Percentiles rank a stretch among this genome's conserved stretches.
Conservation (phyloP, 768 basidiomycete species). For the Boletus rufocinnamomeus region DNA sequence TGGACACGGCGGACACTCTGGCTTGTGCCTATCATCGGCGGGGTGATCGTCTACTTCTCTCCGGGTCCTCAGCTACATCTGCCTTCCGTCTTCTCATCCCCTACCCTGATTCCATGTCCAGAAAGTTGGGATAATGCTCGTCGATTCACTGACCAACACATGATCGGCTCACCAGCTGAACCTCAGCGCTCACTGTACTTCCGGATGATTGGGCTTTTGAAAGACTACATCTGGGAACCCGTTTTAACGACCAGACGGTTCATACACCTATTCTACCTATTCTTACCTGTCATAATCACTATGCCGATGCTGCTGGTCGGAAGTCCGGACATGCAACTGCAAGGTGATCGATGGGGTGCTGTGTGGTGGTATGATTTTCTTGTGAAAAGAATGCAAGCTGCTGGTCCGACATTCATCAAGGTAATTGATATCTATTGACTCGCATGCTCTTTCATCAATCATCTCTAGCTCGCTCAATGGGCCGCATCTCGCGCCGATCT, state of each 20-base stretch:
- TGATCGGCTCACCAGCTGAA: constrained; percentile 73
- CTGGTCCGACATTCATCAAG: constrained; percentile 98
- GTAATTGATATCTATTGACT: constrained; percentile 40
- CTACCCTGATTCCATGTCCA: constrained; percentile 48
- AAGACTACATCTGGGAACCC: constrained; percentile 76
- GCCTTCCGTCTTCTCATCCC: constrained; percentile 52
- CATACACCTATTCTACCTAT: constrained; percentile 77
- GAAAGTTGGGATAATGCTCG: constrained; percentile 14
- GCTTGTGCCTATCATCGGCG: constrained; percentile 59
- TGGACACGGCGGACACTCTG: constrained; percentile 41
- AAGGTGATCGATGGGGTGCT: constrained; percentile 87
- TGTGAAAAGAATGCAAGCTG: constrained; percentile 86
- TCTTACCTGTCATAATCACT: constrained; percentile 82
- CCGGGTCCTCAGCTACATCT: constrained; percentile 44
- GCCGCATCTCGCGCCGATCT: constrained; percentile 94
- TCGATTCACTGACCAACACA: constrained; percentile 29
- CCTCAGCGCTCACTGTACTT: constrained; percentile 47
- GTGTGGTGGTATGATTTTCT: constrained; percentile 97
- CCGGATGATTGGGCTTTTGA: constrained; percentile 50
- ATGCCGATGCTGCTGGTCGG: constrained; percentile 84
- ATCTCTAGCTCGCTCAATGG: constrained; percentile 89
- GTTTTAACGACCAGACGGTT: constrained; percentile 82
- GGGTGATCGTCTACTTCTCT: constrained; percentile 51
- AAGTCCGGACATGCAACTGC: constrained; percentile 50
- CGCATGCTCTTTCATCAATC: constrained; percentile 12